A percentile compares a stretch with the other conserved stretches of the same genome.
These are phyloP conservation scores for Dioszegia crocea DNA, from an alignment of 768 basidiomycete species.

Conservation along the genomic window DNA sequence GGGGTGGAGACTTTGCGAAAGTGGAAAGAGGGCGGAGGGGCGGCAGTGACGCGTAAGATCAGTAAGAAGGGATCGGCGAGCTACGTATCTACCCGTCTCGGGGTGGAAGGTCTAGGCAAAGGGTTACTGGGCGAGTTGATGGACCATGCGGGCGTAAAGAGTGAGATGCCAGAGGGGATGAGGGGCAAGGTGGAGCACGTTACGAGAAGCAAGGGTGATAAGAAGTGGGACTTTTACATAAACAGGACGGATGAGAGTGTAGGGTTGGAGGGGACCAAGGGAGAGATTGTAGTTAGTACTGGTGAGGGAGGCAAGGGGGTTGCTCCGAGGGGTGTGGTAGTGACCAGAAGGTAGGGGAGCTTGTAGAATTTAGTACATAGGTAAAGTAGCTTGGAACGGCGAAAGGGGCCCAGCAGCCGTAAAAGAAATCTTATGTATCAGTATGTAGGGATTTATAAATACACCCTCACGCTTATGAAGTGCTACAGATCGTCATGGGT, in stretches of 20 bases:
- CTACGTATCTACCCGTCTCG: conserved; percentile 12
- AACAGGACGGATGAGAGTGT: conserved; percentile 13
- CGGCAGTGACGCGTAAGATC: conserved; percentile 8
- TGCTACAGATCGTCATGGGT: too few relatives aligned
- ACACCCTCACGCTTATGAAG: too few relatives aligned
- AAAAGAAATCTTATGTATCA: too few relatives aligned
- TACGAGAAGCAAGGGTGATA: background rate
- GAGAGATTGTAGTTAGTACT: conserved; percentile 6
- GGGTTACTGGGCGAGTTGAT: conserved; percentile 6
- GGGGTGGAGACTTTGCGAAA: conserved; percentile 5
- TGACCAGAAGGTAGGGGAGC: background rate
- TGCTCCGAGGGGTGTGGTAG: conserved; percentile 7
- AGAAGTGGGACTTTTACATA: conserved; percentile 17
- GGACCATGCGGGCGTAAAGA: conserved; percentile 1
- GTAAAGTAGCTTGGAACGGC: too few relatives aligned
- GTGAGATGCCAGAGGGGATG: conserved; percentile 4
- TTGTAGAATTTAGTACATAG: too few relatives aligned
- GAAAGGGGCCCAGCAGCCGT: too few relatives aligned
- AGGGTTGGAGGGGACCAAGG: background rate
- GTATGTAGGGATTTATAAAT: too few relatives aligned
- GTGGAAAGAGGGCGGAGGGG: conserved; percentile 9
- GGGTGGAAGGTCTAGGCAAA: conserved; percentile 10
- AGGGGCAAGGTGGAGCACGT: conserved; percentile 16
- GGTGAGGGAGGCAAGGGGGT: background rate
- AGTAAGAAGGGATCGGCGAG: conserved; percentile 8